Evolutionary conservation across 2,329 filamentous ascomycete genomes (phyloP).

Genomic region (Fusarium sp.): DNA sequence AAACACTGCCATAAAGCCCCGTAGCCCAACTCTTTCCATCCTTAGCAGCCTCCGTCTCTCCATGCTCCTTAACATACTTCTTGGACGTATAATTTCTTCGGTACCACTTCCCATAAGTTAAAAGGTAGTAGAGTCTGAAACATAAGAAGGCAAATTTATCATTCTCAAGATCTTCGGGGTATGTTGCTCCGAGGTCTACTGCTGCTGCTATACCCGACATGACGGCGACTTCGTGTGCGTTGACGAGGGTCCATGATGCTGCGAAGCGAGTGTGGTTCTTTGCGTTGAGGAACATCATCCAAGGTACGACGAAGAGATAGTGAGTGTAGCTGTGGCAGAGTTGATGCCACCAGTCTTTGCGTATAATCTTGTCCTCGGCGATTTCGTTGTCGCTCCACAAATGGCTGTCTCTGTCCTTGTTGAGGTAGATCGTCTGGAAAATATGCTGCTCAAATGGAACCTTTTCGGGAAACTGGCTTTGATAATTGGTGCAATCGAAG

Average conservation of each 20-base stretch:
- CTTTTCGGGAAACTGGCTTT: constrained; percentile 34
- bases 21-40: constrained; percentile 66
- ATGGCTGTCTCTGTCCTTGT: constrained; percentile 45
- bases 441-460: constrained; percentile 47
- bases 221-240: constrained; percentile 15
- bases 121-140: constrained; percentile 70
- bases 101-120: constrained; percentile 72
- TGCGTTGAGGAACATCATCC: constrained; percentile 35
- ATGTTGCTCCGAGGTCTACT: constrained; percentile 16
- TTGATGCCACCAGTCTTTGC: constrained; percentile 36
- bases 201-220: constrained; percentile 32
- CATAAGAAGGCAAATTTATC: constrained; percentile 69
- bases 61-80: constrained; percentile 11
- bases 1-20: constrained; percentile 69
- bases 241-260: constrained; percentile 22
- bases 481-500: constrained; percentile 32
- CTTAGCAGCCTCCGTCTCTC: constrained; percentile 51
- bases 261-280: constrained; percentile 33
- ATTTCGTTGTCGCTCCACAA: constrained; percentile 28
- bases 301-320: constrained; percentile 19
- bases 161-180: constrained; percentile 64
- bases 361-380: constrained; percentile 26
- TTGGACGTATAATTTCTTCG: constrained; percentile 48
- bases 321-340: constrained; percentile 27
- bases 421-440: constrained; percentile 66